A percentile compares a stretch with the other conserved stretches of the same genome.
Conservation (phyloP, 208 protist species). For the Acanthamoeba healyi region DNA sequence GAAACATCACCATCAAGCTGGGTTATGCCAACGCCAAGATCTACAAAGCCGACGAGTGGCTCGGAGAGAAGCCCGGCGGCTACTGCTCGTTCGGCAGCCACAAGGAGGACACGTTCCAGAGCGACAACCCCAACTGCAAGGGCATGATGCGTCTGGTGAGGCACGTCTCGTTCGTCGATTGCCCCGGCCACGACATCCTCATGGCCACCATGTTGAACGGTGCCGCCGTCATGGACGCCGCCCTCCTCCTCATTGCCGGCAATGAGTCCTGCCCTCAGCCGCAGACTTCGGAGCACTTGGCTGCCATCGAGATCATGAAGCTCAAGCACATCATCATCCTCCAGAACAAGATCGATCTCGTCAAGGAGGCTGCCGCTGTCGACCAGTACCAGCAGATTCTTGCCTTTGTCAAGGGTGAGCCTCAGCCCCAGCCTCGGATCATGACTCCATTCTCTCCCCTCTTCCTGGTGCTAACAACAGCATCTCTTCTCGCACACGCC, state of each 20-base stretch:
- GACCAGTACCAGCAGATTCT: slow-evolving; percentile 98
- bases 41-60: slow-evolving; percentile 90
- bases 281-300: slow-evolving; percentile 97
- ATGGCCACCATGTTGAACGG: slow-evolving; percentile 99
- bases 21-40: slow-evolving; percentile 99
- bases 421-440: not conserved
- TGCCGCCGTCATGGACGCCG: slow-evolving; percentile 99
- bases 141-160: slow-evolving; percentile 82
- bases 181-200: slow-evolving; percentile 99
- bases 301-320: slow-evolving; percentile 99
- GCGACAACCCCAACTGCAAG: slow-evolving; percentile 84
- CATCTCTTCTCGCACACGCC: not conserved
- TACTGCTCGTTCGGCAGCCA: slow-evolving; percentile 94
- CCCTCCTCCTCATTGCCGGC: slow-evolving; percentile 99
- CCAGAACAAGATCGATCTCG: slow-evolving; percentile 99
- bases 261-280: slow-evolving; percentile 97
- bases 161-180: slow-evolving; percentile 99
- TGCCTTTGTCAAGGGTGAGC: slow-evolving; percentile 87
- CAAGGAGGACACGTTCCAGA: slow-evolving; percentile 91
- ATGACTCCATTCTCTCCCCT: not conserved
- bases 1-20: slow-evolving; percentile 99
- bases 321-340: slow-evolving; percentile 98
- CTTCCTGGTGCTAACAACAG: not conserved
- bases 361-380: slow-evolving; percentile 96
- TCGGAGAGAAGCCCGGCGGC: slow-evolving; percentile 95